Base-by-base conservation (phyloP, 129 eudicot species). In the Helichrysum umbraculigerum region DNA sequence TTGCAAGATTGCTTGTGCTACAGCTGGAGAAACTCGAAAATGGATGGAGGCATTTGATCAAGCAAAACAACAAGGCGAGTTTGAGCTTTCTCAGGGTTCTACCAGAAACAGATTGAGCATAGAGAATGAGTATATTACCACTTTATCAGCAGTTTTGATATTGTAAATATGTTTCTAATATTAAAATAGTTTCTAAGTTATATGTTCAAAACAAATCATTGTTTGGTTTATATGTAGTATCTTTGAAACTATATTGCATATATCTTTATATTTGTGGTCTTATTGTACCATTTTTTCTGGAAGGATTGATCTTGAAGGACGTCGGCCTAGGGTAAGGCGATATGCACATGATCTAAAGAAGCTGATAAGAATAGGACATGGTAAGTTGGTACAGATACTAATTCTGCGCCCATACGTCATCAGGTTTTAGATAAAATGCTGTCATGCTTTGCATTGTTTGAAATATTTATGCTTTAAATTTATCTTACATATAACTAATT, bases 11-110 rank as follows among this genome's bases (percentile, higher is more conserved):
- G 99, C 99, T 78, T 95, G 97, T 91, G 88, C 87, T 41, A 81
- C 92, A 81, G 92, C 92, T 28, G 99, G 90, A 72, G 97, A 95
- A 81, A 90, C 90, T 66, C 87, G 87, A 28, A 89, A 89, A 69
- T 95, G 99, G 97, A 78, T 91, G 92, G 97, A 91, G 82, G 96
- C 99, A 84, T 95, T 95, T 83, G 89, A 89, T 77, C 96, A 84
- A 62, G 99, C 97, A 22, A 95, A 89, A 75, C 93, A 89, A 80
- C 92, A 88, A 89, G 97, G 87, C 1, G 99, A 91, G 64, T 84
- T 62, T 79, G 97, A 95, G 85, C 93, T 95, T 76, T 81, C 88
- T 81, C 93, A 83, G 78, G 86, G 91, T 81, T 83, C 89, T 37
- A 65, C 89, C 76, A 86, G 94, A 82, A 81, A 83, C 64, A 89